Base-by-base conservation (phyloP, 139 green algal species). In the Micromonas commoda region DNA sequence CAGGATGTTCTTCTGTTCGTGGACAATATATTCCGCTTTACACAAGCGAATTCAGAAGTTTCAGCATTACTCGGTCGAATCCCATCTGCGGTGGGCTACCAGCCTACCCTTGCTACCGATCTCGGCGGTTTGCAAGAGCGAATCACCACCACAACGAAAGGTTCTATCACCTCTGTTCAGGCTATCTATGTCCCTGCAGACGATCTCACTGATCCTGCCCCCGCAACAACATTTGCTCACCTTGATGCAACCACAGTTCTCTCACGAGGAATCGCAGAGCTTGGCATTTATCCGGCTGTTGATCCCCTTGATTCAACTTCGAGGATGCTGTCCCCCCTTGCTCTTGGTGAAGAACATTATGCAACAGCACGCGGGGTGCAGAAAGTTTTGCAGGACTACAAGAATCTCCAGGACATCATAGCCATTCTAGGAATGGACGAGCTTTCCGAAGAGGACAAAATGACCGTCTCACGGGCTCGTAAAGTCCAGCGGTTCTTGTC, bases 21-120 rank as follows among this genome's bases (percentile, higher is more conserved):
- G 23, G 96, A 99, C 91, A 99, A 99, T 91, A 99, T 99, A 82
- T 99, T 99, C 95, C 90, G 96, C 68, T 99, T 99, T 87, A 99
- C 96, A 24, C 93, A 97, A 89, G 89, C 67, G n/a, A 80, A 80
- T 60, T 71, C 74, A 1, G 74, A 80, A 52, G 95, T 99, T 88
- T 99, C 95, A 84, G 95, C 95, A 45, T 89, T 99, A 78, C 90
- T 99, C 71, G 95, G 95, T 61, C 94, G 95, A 84, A 99, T 99
- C 75, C 95, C 95, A 71, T 99, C 95, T n/a, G 95, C 95, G 80
- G 95, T 99, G 74, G 95, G 95, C 68, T 99, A 99, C 90, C 95
- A 99, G 89, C 95, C 95, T 67, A 99, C 95, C 1, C 91, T 99
- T 78, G 92, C 95, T 64, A 99, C 95, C 26, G 95, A 99, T 90